Evolutionary conservation across 371 early-diverging fungal genomes (phyloP).

Genomic region (Mycotypha africana): DNA sequence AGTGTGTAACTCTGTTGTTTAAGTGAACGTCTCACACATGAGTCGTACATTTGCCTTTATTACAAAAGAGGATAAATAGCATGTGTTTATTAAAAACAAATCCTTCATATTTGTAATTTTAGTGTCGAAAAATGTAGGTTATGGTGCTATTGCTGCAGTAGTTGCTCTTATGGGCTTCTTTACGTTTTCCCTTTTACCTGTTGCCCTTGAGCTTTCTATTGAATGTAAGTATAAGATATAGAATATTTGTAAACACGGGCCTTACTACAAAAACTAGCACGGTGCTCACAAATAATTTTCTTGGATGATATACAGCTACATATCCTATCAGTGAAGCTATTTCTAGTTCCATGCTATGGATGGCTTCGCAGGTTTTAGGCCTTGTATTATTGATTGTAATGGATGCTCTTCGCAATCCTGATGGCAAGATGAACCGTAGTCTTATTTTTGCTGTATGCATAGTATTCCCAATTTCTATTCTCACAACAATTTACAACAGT

Average conservation of each 20-base stretch:
- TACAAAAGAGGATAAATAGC: not conserved
- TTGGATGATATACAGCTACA: constrained; percentile 15
- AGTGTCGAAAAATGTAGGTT: constrained; percentile 27
- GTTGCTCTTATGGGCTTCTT: constrained; percentile 35
- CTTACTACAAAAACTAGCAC: not conserved
- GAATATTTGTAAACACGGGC: not conserved
- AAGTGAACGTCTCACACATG: not conserved
- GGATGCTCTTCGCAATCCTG: constrained; percentile 33
- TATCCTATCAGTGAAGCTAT: constrained; percentile 41
- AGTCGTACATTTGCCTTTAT: not conserved
- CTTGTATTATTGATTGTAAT: constrained; percentile 26
- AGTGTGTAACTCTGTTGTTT: not conserved
- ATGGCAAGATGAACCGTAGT: constrained; percentile 24
- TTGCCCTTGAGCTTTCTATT: constrained; percentile 38
- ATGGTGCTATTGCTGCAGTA: constrained; percentile 18
- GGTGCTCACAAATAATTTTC: not conserved
- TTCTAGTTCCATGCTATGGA: constrained; percentile 39
- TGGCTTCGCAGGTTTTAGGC: constrained; percentile 32
- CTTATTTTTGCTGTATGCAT: constrained; percentile 27
- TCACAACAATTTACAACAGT: constrained; percentile 24
- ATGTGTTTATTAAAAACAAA: no score
- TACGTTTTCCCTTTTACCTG: constrained; percentile 36
- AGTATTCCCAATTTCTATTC: constrained; percentile 26
- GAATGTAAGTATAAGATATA: constrained; percentile 26
- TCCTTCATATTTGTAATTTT: no score